Base-by-base conservation (phyloP, 2,329 filamentous ascomycete genomes). In the Geoglossum cookeanum region DNA sequence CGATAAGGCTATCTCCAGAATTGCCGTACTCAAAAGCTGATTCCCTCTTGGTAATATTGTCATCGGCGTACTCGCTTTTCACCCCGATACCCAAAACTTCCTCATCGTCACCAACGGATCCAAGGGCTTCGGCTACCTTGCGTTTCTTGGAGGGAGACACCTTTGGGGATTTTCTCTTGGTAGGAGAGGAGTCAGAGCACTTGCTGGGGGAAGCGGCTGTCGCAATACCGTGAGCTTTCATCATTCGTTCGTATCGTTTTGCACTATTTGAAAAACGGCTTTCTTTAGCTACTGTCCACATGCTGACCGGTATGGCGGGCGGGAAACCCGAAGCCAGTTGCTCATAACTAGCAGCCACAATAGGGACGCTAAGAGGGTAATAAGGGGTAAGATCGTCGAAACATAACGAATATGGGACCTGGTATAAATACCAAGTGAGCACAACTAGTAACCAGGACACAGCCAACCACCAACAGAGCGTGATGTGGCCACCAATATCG, bases 211-310 rank as follows among this genome's bases (percentile, higher is more conserved):
- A 30, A 7, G 33, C n/a, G 33, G 11, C 27, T 17, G 37, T 1
- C 6, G 55, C 60, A 58, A 82, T 76, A 30, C 73, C 74, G 61
- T 81, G 72, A 7, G 75, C 69, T 65, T 82, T 81, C 69, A 83
- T 72, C 65, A 86, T 74, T 35, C 82, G 77, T 67, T 83, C 79
- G 63, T 83, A 85, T 62, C 82, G 73, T 68, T 85, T 85, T 60
- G 80, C 77, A 1, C 83, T 85, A 63, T 59, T 13, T 11, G 15
- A 37, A 42, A 13, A 47, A 9, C 29, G 37, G 13, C 13, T n/a
- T 27, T 11, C 53, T 22, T 39, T 30, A 47, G 29, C 39, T 30
- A 13, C 39, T 42, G 11, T n/a, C 13, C 11, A 42, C 47, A 15
- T 22, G 22, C 22, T 22, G 22, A 22, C 22, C 22, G 2, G 22